These are phyloP conservation scores for Cadophora sp. DNA, from an alignment of 2,329 filamentous ascomycete species.

Conservation along the genomic window DNA sequence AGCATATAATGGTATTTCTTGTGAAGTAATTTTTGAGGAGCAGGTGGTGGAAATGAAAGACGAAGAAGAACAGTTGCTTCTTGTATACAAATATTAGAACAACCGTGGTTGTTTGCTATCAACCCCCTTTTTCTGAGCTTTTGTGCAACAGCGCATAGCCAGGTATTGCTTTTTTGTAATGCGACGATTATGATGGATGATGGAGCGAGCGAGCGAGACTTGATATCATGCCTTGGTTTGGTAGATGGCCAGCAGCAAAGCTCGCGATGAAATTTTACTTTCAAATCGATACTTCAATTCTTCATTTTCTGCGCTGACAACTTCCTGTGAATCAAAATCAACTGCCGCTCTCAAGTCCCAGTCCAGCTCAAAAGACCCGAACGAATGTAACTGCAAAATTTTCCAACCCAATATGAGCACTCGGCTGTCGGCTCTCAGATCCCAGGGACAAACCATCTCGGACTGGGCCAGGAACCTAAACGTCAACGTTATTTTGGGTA, in stretches of 20 bases:
- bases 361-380: too few species aligned
- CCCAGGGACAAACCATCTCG: too few species aligned
- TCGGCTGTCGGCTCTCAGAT: too few species aligned
- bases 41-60: neutral
- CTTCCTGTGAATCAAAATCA: too few species aligned
- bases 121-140: neutral
- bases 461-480: too few species aligned
- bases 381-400: too few species aligned
- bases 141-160: neutral
- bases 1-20: slow-evolving; percentile 6
- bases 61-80: slow-evolving; percentile 1
- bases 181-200: slow-evolving; percentile 10
- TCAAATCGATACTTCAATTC: slow-evolving; percentile 12
- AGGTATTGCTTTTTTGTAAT: neutral
- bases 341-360: too few species aligned
- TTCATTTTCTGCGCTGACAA: neutral
- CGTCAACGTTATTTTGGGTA: too few species aligned
- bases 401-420: too few species aligned
- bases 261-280: neutral
- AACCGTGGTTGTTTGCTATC: neutral
- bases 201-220: neutral
- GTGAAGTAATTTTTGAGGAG: neutral
- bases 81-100: slow-evolving; percentile 1
- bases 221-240: neutral
- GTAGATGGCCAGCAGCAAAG: neutral